Conservation (phyloP, 371 early-diverging fungal species). For the Dentiscutata heterogama region DNA sequence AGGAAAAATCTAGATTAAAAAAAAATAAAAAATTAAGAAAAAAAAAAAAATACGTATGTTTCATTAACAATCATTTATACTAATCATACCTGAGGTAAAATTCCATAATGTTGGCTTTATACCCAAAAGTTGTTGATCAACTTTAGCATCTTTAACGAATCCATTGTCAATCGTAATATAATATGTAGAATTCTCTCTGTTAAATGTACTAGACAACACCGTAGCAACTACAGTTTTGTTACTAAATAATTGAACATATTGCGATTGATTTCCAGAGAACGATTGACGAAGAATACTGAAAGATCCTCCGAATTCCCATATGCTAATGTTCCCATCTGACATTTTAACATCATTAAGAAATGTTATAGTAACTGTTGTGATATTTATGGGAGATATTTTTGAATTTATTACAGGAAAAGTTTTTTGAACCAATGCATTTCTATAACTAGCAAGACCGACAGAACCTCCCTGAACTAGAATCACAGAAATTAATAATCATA, state of each 20-base stretch:
- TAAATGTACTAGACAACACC: conserved; percentile 20
- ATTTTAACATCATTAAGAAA: conserved; percentile 3
- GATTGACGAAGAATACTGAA: neutral
- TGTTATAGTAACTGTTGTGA: neutral
- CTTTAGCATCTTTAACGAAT: conserved; percentile 21
- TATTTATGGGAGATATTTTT: neutral
- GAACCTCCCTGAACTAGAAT: too few relatives aligned
- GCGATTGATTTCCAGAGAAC: neutral
- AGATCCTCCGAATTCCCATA: conserved; percentile 6
- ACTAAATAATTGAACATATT: neutral
- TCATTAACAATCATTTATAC: neutral
- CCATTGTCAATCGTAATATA: conserved; percentile 31
- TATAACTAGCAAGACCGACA: neutral
- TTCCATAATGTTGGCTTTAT: conserved; percentile 4
- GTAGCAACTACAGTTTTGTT: neutral
- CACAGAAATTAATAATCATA: too few relatives aligned
- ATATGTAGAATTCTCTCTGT: neutral
- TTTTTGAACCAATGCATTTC: neutral
- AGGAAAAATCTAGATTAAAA: too few relatives aligned
- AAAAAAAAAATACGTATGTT: too few relatives aligned
- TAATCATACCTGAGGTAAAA: conserved; percentile 11
- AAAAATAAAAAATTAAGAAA: too few relatives aligned
- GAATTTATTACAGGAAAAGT: neutral
- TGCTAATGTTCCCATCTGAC: conserved; percentile 34
- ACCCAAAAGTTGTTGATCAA: conserved; percentile 3